Conservation (phyloP, 805 yeast species). For the Candida corydali region DNA sequence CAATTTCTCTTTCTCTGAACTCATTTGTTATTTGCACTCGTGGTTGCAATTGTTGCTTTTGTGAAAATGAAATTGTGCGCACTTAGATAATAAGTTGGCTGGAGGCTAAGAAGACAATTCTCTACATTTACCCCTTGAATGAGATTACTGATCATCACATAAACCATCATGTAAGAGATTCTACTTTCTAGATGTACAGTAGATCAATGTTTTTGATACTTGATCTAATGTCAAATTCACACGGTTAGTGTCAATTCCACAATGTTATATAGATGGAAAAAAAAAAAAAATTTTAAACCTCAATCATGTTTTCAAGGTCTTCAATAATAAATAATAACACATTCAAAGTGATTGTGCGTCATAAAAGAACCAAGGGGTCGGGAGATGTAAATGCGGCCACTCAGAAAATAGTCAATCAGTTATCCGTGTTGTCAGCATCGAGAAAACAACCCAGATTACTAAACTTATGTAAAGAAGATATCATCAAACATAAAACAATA, state of each 20-base stretch:
- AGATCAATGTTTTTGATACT: too few relatives aligned
- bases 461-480: slow-evolving; percentile 73
- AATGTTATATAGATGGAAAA: too few relatives aligned
- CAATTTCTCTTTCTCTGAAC: slow-evolving; percentile 8
- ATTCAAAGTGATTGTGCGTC: slow-evolving; percentile 9
- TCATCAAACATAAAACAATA: slow-evolving; percentile 78
- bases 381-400: slow-evolving; percentile 32
- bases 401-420: slow-evolving; percentile 47
- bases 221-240: slow-evolving; percentile 1
- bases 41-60: too few relatives aligned
- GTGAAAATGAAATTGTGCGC: too few relatives aligned
- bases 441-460: slow-evolving; percentile 84
- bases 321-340: neutral
- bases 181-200: too few relatives aligned
- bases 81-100: too few relatives aligned
- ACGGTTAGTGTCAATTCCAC: too few relatives aligned
- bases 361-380: slow-evolving; percentile 18
- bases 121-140: too few relatives aligned
- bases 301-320: slow-evolving; percentile 1
- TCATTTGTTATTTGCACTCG: too few relatives aligned
- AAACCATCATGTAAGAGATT: too few relatives aligned
- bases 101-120: too few relatives aligned
- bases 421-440: slow-evolving; percentile 81
- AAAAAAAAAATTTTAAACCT: slow-evolving; percentile 1
- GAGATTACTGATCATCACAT: too few relatives aligned